Base-by-base conservation (phyloP, 1,284 basidiomycete species). In the Termitomyces sp. region DNA sequence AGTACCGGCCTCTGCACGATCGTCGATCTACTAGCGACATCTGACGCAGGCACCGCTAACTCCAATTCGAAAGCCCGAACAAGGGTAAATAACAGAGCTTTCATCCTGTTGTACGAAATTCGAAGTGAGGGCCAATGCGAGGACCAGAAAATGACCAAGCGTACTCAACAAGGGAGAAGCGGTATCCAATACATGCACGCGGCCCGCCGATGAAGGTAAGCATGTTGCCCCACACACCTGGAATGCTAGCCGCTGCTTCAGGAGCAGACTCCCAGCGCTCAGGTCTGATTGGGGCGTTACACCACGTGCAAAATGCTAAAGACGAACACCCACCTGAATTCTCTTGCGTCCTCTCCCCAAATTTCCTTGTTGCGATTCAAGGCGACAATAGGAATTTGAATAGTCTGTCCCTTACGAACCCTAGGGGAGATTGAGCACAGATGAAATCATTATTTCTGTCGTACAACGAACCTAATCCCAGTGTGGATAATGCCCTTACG, bases 121-220 rank as follows among this genome's bases (percentile, higher is more conserved):
- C 28, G 18, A 43, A 13, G 4, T 10, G 18, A 24, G 16, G 16
- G 21, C 21, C 46, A 7, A 13, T 24, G 24, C 18, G 18, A 35
- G 19, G 24, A 10, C 5, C 19, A 40, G 11, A 66, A 31, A 34
- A 13, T 3, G 14, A 21, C 13, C 1, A 2, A 18, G 16, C 71
- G 46, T 57, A 82, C 80, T 89, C 86, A n/a, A 80, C 70, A 21
- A 88, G 60, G 1, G 86, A 76, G 62, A 89, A 88, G 5, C 83
- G 77, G 63, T 83, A 88, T 0, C 86, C 86, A 41, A 85, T 84
- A 60, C 83, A 85, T 2, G 80, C 72, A 30, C 76, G 74, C 9
- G 80, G 74, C 1, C 84, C 84, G 16, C 78, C 79, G 3, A 81
- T 57, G 72, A 87, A 88, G 1, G 78, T 76, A 48, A 86, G 65